A percentile compares a stretch with the other conserved stretches of the same genome.
Conservation (phyloP, 768 basidiomycete genomes). For the Xerocomus brunneocitrinus region DNA sequence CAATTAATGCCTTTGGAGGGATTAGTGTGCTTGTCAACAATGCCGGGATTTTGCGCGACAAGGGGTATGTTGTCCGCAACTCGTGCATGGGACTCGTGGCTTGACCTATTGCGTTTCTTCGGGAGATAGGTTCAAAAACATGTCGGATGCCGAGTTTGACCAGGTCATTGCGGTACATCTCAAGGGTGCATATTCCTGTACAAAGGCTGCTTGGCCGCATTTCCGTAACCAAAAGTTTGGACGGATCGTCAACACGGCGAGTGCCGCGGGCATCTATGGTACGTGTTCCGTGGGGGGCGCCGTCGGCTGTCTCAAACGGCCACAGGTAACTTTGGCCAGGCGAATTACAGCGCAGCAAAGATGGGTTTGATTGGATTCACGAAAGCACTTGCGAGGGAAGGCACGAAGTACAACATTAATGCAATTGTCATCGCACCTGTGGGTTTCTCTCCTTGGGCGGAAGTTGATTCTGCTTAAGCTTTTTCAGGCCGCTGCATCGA, state of each 20-base stretch:
- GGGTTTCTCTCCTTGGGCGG: constrained; percentile 24
- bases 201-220: constrained; percentile 93
- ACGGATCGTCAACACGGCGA: constrained; percentile 89
- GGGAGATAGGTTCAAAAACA: constrained; percentile 83
- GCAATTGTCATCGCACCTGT: constrained; percentile 88
- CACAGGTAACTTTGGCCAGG: constrained; percentile 90
- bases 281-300: constrained; percentile 13
- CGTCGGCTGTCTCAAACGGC: background rate
- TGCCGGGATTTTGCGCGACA: constrained; percentile 85
- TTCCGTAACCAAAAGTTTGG: constrained; percentile 96
- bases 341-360: constrained; percentile 97
- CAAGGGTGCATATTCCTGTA: constrained; percentile 89
- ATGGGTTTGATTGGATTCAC: constrained; percentile 93
- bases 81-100: background rate
- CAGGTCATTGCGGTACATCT: constrained; percentile 85
- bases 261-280: constrained; percentile 93
- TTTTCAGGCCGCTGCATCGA: constrained; percentile 82
- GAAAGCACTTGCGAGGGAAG: constrained; percentile 89
- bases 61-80: constrained; percentile 45
- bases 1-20: constrained; percentile 77
- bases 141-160: constrained; percentile 94
- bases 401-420: constrained; percentile 86
- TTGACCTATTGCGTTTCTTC: background rate
- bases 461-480: background rate
- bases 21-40: constrained; percentile 94